These are phyloP conservation scores for Xylariaceae sp. DNA, from an alignment of 2,329 filamentous ascomycete genomes.

Conservation along the genomic window DNA sequence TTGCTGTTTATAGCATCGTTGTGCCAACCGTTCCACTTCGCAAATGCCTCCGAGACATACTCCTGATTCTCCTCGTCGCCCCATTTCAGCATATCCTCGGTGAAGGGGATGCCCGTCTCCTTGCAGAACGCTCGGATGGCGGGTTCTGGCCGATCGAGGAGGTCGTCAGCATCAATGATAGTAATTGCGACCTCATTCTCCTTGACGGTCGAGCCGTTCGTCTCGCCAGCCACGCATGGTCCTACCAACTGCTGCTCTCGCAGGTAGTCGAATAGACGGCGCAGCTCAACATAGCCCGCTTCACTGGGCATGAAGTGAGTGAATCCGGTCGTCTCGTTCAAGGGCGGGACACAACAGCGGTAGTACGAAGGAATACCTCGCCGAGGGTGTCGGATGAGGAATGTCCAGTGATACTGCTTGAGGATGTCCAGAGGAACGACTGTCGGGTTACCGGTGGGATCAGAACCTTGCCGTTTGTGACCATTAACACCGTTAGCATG, in stretches of 20 bases:
- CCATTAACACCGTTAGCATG: constrained; percentile 4
- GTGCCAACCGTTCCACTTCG: constrained; percentile 97
- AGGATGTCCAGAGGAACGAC: constrained; percentile 73
- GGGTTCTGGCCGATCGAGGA: constrained; percentile 77
- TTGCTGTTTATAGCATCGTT: constrained; percentile 87
- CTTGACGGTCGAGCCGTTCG: constrained; percentile 16
- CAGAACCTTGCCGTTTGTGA: constrained; percentile 12
- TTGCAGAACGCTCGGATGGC: constrained; percentile 78
- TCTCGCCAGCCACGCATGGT: constrained; percentile 53
- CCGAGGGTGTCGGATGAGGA: constrained; percentile 94
- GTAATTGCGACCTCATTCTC: constrained; percentile 61
- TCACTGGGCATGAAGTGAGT: constrained; percentile 81
- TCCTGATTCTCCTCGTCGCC: constrained; percentile 67
- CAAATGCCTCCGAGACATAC: constrained; percentile 71
- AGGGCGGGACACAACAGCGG: constrained; percentile 86
- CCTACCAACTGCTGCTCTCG: constrained; percentile 66
- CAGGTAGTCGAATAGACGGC: constrained; percentile 82
- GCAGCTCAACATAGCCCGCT: constrained; percentile 86
- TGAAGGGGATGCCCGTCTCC: constrained; percentile 73
- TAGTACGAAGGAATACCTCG: constrained; percentile 89
- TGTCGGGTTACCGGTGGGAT: constrained; percentile 74
- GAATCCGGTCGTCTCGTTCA: constrained; percentile 79
- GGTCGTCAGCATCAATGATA: constrained; percentile 88
- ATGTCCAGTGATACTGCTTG: constrained; percentile 85
- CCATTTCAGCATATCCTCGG: constrained; percentile 79